phyloP scores from a whole-genome alignment of 495 filamentous ascomycete genomes.

The Penicillium antarcticum region DNA sequence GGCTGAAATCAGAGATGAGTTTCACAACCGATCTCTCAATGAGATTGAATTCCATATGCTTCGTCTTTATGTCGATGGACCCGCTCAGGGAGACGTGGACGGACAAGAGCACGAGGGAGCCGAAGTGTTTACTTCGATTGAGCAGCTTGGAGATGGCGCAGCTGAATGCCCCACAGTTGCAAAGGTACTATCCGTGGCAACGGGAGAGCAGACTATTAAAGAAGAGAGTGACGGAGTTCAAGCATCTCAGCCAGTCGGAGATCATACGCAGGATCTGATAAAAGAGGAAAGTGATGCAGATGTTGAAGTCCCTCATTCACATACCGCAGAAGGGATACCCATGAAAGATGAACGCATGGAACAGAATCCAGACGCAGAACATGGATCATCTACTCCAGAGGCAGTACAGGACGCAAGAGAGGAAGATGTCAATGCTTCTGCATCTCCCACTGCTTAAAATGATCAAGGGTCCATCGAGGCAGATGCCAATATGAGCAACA shows the following conservation, averaged over 20 bases:
- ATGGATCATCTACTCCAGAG: not conserved
- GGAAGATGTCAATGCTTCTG: not conserved
- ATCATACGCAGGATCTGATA: too few relatives aligned
- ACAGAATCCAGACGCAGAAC: not conserved
- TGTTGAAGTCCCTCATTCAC: too few relatives aligned
- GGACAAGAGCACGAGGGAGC: not conserved
- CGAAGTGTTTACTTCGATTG: too few relatives aligned
- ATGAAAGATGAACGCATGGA: too few relatives aligned
- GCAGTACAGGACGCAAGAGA: not conserved
- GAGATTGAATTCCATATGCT: conserved; percentile 42
- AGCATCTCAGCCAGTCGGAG: too few relatives aligned
- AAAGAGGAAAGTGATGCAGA: too few relatives aligned
- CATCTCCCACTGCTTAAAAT: not conserved
- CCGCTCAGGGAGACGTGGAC: not conserved
- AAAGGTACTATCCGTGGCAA: too few relatives aligned
- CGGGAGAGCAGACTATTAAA: too few relatives aligned
- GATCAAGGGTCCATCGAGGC: not conserved
- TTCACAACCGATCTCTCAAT: conserved; percentile 28
- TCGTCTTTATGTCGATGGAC: conserved; percentile 28
- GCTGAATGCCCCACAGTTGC: too few relatives aligned
- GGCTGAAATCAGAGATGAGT: conserved; percentile 23
- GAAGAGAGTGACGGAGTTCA: too few relatives aligned
- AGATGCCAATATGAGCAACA: not conserved
- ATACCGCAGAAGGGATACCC: too few relatives aligned
- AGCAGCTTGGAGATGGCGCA: too few relatives aligned